phyloP scores from a whole-genome alignment of 495 filamentous ascomycete genomes.

The Podospora tetraspora region DNA sequence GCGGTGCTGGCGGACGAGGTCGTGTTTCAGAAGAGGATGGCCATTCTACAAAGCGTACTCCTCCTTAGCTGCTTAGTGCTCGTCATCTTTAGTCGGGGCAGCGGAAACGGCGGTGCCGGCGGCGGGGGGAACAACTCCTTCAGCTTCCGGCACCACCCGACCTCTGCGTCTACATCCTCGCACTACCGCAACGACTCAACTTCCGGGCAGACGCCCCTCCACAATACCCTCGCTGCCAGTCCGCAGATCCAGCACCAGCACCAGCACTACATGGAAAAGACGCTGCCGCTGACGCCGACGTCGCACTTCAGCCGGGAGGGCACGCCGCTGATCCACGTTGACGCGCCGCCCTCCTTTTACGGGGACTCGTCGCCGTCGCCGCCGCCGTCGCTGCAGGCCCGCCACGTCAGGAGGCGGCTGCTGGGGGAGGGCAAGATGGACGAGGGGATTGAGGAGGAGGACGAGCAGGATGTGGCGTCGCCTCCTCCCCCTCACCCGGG shows the following conservation, averaged over 20 bases:
- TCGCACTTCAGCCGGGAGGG: slow-evolving; percentile 31
- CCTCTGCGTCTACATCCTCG: slow-evolving; percentile 3
- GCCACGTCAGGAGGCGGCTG: neutral
- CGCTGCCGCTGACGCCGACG: slow-evolving; percentile 36
- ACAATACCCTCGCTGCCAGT: neutral
- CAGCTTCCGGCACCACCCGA: slow-evolving; percentile 3
- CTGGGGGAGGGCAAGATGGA: neutral
- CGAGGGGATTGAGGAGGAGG: neutral
- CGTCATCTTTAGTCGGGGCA: slow-evolving; percentile 65
- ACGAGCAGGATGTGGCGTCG: neutral
- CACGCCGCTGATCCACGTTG: slow-evolving; percentile 19
- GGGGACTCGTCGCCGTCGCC: slow-evolving; percentile 5
- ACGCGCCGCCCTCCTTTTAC: slow-evolving; percentile 11
- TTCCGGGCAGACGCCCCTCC: neutral
- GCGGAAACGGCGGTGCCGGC: slow-evolving; percentile 16
- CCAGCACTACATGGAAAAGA: slow-evolving; percentile 19
- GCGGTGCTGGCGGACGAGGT: slow-evolving; percentile 88
- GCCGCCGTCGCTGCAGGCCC: slow-evolving; percentile 3
- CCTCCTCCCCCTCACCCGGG: neutral
- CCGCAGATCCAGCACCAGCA: neutral
- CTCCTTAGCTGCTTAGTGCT: slow-evolving; percentile 83
- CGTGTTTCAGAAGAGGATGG: slow-evolving; percentile 92
- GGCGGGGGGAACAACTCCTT: neutral
- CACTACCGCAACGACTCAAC: slow-evolving; percentile 7
- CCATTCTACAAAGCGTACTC: slow-evolving; percentile 79